Conservation (phyloP, 2,329 filamentous ascomycete species). For the Aspergillus sp. region DNA sequence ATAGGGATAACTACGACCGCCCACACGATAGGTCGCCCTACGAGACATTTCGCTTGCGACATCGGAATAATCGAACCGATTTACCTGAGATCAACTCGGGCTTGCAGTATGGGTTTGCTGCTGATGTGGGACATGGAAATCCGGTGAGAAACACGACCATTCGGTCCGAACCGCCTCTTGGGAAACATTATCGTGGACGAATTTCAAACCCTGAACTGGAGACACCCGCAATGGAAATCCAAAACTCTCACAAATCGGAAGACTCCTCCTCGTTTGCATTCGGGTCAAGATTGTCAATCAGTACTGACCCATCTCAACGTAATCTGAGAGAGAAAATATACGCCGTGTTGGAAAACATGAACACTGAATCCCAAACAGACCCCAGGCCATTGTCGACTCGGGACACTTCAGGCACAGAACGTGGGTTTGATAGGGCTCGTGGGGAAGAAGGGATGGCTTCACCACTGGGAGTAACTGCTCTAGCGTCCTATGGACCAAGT, state of each 20-base stretch:
- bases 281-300: background rate
- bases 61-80: conserved; percentile 2
- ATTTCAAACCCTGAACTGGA: background rate
- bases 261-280: background rate
- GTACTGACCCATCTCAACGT: background rate
- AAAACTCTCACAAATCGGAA: background rate
- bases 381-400: background rate
- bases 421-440: background rate
- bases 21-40: conserved; percentile 9
- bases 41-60: conserved; percentile 2
- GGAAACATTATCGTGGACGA: background rate
- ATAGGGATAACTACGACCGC: conserved; percentile 6
- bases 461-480: background rate
- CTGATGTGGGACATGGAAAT: background rate
- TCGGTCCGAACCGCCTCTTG: conserved; percentile 4
- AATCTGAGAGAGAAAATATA: conserved; percentile 6
- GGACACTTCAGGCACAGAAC: background rate
- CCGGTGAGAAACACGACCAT: background rate
- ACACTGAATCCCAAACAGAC: background rate
- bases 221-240: background rate
- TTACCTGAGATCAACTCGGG: conserved; percentile 8
- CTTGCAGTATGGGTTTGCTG: background rate
- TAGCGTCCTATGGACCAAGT: background rate
- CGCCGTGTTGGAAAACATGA: conserved; percentile 8
- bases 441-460: background rate